Evolutionary conservation across 108 stramenopile species (phyloP).

Genomic region (Cyclostephanos tholiformis): DNA sequence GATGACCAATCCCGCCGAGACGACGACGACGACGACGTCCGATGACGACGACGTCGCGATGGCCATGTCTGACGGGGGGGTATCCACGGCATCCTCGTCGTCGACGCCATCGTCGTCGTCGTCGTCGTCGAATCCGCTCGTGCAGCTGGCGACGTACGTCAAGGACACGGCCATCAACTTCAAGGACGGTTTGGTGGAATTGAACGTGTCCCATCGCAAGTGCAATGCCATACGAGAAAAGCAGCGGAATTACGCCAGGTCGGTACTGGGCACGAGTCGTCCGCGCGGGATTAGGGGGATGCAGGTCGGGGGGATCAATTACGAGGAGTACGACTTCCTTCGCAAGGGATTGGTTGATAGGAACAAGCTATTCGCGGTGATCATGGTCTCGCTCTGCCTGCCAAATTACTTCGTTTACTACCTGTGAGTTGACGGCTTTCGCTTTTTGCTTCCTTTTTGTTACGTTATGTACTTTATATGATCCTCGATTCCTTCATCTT

Average conservation of each 20-base stretch:
- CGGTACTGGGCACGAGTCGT: constrained; percentile 7
- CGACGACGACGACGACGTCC: neutral
- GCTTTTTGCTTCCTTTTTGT: too few relatives aligned
- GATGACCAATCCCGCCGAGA: neutral
- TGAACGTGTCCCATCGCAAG: constrained; percentile 66
- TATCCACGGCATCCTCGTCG: neutral
- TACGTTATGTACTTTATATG: too few relatives aligned
- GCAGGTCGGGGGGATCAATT: constrained; percentile 34
- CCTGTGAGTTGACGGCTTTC: too few relatives aligned
- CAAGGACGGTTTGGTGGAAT: constrained; percentile 56
- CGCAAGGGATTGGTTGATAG: constrained; percentile 76
- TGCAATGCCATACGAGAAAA: constrained; percentile 78
- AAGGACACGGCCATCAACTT: constrained; percentile 72
- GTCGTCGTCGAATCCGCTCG: constrained; percentile 38
- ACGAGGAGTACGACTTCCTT: constrained; percentile 77
- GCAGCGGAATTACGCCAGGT: constrained; percentile 45
- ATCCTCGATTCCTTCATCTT: too few relatives aligned
- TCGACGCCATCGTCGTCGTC: constrained; percentile 11
- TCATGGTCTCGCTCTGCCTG: constrained; percentile 65
- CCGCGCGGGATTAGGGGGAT: constrained; percentile 42
- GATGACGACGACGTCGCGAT: neutral
- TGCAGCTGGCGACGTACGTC: constrained; percentile 62
- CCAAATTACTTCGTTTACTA: constrained; percentile 79
- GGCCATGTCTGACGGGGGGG: neutral
- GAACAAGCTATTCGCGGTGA: constrained; percentile 66